Conservation (phyloP, 306 rosid genomes). For the Corylus heterophylla region DNA sequence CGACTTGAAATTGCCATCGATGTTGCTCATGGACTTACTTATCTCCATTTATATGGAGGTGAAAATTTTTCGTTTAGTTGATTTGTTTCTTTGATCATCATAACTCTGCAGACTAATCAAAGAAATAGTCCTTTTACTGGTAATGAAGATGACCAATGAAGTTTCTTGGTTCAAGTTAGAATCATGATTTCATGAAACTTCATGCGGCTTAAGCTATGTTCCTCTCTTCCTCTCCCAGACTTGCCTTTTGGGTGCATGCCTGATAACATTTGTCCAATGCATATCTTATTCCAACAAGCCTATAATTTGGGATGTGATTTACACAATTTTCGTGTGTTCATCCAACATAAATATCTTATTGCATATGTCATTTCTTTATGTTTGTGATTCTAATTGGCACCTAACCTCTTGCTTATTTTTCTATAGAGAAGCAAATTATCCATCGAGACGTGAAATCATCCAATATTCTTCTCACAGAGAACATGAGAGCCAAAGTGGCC, state of each 20-base stretch:
- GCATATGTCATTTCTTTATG: slow-evolving; percentile 15
- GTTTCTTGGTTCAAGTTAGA: background rate
- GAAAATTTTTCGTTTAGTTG: slow-evolving; percentile 27
- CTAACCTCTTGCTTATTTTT: slow-evolving; percentile 34
- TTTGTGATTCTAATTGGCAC: slow-evolving; percentile 12
- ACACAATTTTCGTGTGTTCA: slow-evolving; percentile 13
- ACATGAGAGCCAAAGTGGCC: slow-evolving; percentile 96
- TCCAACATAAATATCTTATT: slow-evolving; percentile 10
- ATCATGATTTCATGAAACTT: background rate
- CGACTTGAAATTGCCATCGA: slow-evolving; percentile 95
- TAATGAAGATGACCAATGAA: background rate
- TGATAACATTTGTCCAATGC: background rate
- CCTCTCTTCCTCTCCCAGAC: background rate
- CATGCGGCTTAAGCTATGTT: background rate
- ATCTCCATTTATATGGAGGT: slow-evolving; percentile 92
- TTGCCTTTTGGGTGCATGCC: background rate
- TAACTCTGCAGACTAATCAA: background rate
- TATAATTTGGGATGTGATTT: background rate
- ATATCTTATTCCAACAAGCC: background rate
- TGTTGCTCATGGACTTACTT: slow-evolving; percentile 95
- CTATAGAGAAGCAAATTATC: slow-evolving; percentile 86
- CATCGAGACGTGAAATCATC: slow-evolving; percentile 97
- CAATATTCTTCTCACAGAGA: slow-evolving; percentile 96
- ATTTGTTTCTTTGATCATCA: background rate
- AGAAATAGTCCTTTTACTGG: background rate